phyloP scores from a whole-genome alignment of 1,284 basidiomycete genomes.

The Puccinia horiana region DNA sequence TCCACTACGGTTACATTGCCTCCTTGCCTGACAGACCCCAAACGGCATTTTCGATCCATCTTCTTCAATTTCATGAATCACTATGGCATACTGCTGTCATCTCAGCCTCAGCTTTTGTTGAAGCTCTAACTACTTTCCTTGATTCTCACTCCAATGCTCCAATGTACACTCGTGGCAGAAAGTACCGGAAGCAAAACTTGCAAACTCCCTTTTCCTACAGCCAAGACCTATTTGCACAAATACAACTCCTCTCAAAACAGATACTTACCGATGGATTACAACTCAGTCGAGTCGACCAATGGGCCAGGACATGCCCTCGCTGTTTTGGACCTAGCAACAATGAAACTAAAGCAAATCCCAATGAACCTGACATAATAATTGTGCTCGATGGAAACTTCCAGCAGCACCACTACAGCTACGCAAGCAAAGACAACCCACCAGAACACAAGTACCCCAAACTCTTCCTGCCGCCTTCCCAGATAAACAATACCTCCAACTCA shows the following conservation, averaged over 20 bases:
- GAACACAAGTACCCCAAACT: not conserved
- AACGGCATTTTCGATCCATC: not conserved
- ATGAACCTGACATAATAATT: not conserved
- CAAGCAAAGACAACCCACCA: not conserved
- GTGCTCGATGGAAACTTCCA: not conserved
- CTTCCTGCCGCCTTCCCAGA: not conserved
- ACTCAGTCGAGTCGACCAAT: not conserved
- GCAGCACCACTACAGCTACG: not conserved
- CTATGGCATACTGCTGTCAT: not conserved
- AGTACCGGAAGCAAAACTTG: not conserved
- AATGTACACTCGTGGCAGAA: not conserved
- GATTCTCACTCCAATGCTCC: not conserved
- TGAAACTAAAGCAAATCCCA: not conserved
- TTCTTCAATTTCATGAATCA: slow-evolving; percentile 24
- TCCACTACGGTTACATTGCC: slow-evolving; percentile 9
- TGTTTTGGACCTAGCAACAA: not conserved
- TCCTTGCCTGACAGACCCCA: not conserved
- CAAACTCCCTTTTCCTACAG: not conserved
- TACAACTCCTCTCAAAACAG: not conserved
- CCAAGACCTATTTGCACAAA: not conserved
- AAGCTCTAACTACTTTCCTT: not conserved
- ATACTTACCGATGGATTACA: not conserved
- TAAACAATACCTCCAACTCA: not conserved
- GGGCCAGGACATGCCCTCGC: slow-evolving; percentile 4
- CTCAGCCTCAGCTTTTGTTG: not conserved